Percentiles rank a stretch among this genome's conserved stretches.
Evolutionary conservation across 1,284 basidiomycete genomes (phyloP).

Genomic region (Heterobasidion irregulare): DNA sequence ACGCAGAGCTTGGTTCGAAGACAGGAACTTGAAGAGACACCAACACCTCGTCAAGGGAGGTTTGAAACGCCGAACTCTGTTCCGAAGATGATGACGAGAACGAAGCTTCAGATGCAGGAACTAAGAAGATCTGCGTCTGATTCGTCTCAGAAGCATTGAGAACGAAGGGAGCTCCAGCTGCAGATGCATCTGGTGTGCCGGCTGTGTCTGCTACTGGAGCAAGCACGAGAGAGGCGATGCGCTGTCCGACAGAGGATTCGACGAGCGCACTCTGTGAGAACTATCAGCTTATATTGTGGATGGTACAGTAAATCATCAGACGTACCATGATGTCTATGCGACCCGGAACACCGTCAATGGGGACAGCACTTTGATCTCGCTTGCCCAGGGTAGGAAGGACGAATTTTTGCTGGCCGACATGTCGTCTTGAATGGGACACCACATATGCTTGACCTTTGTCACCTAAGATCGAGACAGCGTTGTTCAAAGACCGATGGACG

Average conservation of each 20-base stretch:
- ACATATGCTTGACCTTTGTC: conserved; percentile 15
- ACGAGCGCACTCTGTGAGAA: conserved; percentile 19
- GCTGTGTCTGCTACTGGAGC: conserved; percentile 21
- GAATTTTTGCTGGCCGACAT: conserved; percentile 2
- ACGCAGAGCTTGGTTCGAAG: conserved; percentile 28
- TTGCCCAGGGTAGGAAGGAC: conserved; percentile 11
- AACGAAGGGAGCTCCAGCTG: conserved; percentile 27
- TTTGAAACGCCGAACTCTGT: not conserved
- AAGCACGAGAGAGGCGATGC: conserved; percentile 41
- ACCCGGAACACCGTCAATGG: conserved; percentile 27
- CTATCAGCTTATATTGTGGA: not conserved
- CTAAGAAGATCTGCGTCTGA: conserved; percentile 42
- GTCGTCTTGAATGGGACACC: conserved; percentile 8
- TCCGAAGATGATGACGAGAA: conserved; percentile 7
- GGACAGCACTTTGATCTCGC: conserved; percentile 8
- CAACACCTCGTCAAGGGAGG: conserved; percentile 2
- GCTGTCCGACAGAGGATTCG: conserved; percentile 18
- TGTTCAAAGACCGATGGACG: conserved; percentile 11
- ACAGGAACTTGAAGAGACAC: conserved; percentile 40
- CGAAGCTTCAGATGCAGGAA: conserved; percentile 16
- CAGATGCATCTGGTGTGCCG: conserved; percentile 12
- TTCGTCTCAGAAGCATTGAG: conserved; percentile 49
- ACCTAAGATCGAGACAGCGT: conserved; percentile 11
- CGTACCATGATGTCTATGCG: conserved; percentile 40
- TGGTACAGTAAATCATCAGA: not conserved